Evolutionary conservation across 164 flowering plant species (phyloP).

Genomic region (Protea cynaroides): DNA sequence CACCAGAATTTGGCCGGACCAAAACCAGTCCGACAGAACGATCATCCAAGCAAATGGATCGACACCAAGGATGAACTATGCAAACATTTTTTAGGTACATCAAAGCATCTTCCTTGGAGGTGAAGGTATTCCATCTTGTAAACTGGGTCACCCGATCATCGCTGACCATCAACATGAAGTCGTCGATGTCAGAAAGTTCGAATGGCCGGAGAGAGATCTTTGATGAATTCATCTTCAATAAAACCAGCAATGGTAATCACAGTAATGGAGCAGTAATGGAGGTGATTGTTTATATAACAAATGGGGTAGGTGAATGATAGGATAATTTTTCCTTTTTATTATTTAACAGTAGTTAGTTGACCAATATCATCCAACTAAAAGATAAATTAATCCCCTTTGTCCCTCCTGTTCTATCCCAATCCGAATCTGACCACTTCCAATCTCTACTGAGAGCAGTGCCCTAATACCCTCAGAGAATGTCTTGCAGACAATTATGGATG

Average conservation of each 20-base stretch:
- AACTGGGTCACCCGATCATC: slow-evolving; percentile 11
- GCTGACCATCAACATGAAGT: slow-evolving; percentile 23
- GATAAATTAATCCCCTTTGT: no score
- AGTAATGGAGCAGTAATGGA: no score
- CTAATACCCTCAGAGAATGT: slow-evolving; percentile 33
- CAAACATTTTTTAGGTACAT: slow-evolving; percentile 10
- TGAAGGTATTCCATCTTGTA: slow-evolving; percentile 11
- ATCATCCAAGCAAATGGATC: slow-evolving; percentile 35
- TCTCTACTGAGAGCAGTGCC: slow-evolving; percentile 31
- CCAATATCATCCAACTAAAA: no score
- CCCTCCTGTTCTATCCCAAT: no score
- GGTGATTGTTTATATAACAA: no score
- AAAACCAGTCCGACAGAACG: slow-evolving; percentile 31
- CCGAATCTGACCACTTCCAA: slow-evolving; percentile 31
- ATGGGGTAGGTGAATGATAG: no score
- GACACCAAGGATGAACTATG: slow-evolving; percentile 28
- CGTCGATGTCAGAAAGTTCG: slow-evolving; percentile 20
- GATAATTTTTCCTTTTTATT: no score
- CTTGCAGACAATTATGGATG: slow-evolving; percentile 36
- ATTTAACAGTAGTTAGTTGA: no score
- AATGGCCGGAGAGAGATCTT: slow-evolving; percentile 16
- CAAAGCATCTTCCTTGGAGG: slow-evolving; percentile 25
- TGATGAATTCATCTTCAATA: not conserved
- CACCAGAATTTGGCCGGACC: slow-evolving; percentile 18
- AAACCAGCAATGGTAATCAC: no score